Percentiles rank a stretch among this genome's conserved stretches.
Evolutionary conservation across 78 protist genomes (phyloP).

Genomic region (Dictyostelium brefeldianum): DNA sequence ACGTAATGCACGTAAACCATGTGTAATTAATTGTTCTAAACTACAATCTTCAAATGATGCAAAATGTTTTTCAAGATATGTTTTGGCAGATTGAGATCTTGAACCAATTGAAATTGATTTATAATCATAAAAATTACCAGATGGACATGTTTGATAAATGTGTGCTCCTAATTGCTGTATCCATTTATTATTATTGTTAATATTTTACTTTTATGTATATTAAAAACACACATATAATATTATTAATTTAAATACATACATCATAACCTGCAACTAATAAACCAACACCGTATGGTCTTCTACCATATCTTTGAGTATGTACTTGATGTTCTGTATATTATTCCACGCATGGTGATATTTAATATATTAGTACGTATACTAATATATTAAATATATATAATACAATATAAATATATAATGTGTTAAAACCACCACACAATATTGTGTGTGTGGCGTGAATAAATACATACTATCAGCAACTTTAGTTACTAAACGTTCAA

Average conservation of each 20-base stretch:
- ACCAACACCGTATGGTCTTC: conserved; percentile 99
- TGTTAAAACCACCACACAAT: not conserved
- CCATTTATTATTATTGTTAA: not conserved
- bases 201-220: not conserved
- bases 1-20: conserved; percentile 94
- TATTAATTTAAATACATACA: conserved; percentile 64
- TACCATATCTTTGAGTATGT: conserved; percentile 91
- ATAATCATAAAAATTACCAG: conserved; percentile 96
- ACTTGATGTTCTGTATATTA: conserved; percentile 88
- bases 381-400: no score
- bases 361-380: no score
- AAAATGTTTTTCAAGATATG: conserved; percentile 96
- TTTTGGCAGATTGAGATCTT: conserved; percentile 97
- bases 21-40: conserved; percentile 92
- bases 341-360: no score
- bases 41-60: conserved; percentile 85
- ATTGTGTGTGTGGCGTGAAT: no score
- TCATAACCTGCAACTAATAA: conserved; percentile 97
- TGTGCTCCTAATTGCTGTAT: conserved; percentile 94
- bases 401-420: no score
- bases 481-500: conserved; percentile 87
- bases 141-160: conserved; percentile 94
- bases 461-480: conserved; percentile 92
- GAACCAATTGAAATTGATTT: conserved; percentile 97
- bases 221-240: not conserved